These are phyloP conservation scores for Lachnellula occidentalis DNA, from an alignment of 2,329 filamentous ascomycete species.

Conservation along the genomic window DNA sequence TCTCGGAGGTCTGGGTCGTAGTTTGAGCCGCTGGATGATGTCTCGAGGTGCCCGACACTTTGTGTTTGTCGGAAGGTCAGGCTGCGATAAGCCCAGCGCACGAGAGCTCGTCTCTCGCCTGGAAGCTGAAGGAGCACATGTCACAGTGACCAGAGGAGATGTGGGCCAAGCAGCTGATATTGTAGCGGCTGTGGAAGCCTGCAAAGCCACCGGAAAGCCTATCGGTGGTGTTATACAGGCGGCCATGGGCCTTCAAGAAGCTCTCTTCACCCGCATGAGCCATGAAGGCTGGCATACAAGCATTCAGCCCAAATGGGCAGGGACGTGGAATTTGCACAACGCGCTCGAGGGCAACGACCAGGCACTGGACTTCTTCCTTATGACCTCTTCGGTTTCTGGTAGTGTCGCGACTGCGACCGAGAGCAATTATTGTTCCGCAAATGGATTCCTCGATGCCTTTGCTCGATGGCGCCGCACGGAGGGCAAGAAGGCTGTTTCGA, in stretches of 20 bases:
- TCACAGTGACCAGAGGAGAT: conserved; percentile 1
- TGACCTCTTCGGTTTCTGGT: background rate
- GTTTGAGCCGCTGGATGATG: conserved; percentile 15
- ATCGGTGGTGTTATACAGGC: conserved; percentile 19
- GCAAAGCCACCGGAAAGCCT: background rate
- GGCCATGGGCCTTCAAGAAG: conserved; percentile 26
- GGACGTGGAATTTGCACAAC: conserved; percentile 10
- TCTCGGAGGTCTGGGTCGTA: conserved; percentile 17
- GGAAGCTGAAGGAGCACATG: conserved; percentile 16
- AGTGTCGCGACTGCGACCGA: background rate
- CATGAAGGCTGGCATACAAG: background rate
- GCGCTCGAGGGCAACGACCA: background rate
- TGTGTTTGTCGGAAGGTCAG: conserved; percentile 11
- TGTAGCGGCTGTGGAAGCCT: conserved; percentile 1
- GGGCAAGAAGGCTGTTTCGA: conserved; percentile 4
- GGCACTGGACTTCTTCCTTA: conserved; percentile 32
- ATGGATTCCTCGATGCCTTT: conserved; percentile 7
- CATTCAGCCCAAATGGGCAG: conserved; percentile 4
- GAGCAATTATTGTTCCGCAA: conserved; percentile 1
- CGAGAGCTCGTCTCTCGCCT: conserved; percentile 15
- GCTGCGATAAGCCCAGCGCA: conserved; percentile 19
- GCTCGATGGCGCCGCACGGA: conserved; percentile 3
- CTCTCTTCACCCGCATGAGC: background rate
- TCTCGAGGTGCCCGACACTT: conserved; percentile 10
- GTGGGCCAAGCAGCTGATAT: background rate